Conservation (phyloP, 129 eudicot genomes). For the Lactuca saligna region DNA sequence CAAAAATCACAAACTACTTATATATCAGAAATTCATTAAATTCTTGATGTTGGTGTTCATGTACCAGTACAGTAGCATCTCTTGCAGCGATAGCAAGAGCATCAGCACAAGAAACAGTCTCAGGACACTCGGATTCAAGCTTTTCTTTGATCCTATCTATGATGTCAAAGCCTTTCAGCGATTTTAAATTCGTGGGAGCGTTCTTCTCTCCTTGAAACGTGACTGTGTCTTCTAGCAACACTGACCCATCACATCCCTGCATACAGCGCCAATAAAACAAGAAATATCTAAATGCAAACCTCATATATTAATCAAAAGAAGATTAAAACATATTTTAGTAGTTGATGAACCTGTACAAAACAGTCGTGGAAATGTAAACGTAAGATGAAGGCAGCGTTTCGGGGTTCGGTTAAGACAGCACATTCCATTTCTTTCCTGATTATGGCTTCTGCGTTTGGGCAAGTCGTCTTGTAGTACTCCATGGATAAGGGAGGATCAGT, state of each 20-base stretch:
- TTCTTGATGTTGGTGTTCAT: background rate
- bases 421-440: slow-evolving; percentile 90
- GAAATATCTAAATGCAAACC: background rate
- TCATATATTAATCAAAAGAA: too few species aligned
- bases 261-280: background rate
- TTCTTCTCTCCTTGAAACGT: slow-evolving; percentile 80
- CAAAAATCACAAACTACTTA: background rate
- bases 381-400: slow-evolving; percentile 73
- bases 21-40: background rate
- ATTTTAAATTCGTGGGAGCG: slow-evolving; percentile 50
- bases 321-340: too few species aligned
- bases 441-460: slow-evolving; percentile 53
- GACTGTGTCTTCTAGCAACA: slow-evolving; percentile 73
- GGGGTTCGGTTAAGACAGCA: slow-evolving; percentile 63
- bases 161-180: slow-evolving; percentile 73
- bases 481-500: slow-evolving; percentile 54
- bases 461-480: slow-evolving; percentile 63
- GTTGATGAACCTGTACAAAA: slow-evolving; percentile 58
- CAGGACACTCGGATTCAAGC: slow-evolving; percentile 92
- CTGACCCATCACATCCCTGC: slow-evolving; percentile 94
- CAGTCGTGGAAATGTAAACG: slow-evolving; percentile 87
- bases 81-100: slow-evolving; percentile 82
- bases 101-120: slow-evolving; percentile 84
- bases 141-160: slow-evolving; percentile 70
- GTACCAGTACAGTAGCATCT: slow-evolving; percentile 80